Evolutionary conservation across 768 basidiomycete genomes (phyloP).

Genomic region (Cantharellus cinnabarinus): DNA sequence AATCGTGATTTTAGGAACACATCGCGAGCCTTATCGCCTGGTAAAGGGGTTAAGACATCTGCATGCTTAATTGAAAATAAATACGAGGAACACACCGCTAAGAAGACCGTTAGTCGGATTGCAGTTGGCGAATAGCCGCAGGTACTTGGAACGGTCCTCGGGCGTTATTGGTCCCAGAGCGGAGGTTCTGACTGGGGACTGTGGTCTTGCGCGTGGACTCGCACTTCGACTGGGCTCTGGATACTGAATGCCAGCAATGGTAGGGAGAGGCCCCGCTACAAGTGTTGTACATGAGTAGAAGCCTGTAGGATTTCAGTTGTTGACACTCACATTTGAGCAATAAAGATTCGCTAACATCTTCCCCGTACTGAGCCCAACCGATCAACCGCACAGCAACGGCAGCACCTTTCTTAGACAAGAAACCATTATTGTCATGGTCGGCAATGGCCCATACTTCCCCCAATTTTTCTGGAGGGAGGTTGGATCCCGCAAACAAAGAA

Average conservation of each 20-base stretch:
- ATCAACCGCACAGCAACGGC: slow-evolving; percentile 79
- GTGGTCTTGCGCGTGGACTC: not conserved
- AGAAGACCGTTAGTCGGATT: slow-evolving; percentile 61
- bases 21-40: slow-evolving; percentile 74
- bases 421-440: slow-evolving; percentile 87
- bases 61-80: not conserved
- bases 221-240: slow-evolving; percentile 11
- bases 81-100: slow-evolving; percentile 29
- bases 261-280: slow-evolving; percentile 67
- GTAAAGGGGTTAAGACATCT: not conserved
- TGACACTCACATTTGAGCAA: slow-evolving; percentile 44
- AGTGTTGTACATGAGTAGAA: not conserved
- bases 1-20: slow-evolving; percentile 86
- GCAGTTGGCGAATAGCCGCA: slow-evolving; percentile 49
- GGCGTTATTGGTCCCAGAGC: slow-evolving; percentile 45
- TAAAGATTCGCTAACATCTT: slow-evolving; percentile 39
- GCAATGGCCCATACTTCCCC: slow-evolving; percentile 89
- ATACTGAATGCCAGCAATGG: slow-evolving; percentile 45
- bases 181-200: not conserved
- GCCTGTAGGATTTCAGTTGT: not conserved
- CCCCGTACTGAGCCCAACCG: slow-evolving; percentile 79
- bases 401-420: slow-evolving; percentile 72
- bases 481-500: slow-evolving; percentile 64
- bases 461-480: slow-evolving; percentile 53
- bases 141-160: slow-evolving; percentile 73